These are phyloP conservation scores for Tetrahymena thermophila DNA, from an alignment of 73 alveolate species.

Conservation along the genomic window DNA sequence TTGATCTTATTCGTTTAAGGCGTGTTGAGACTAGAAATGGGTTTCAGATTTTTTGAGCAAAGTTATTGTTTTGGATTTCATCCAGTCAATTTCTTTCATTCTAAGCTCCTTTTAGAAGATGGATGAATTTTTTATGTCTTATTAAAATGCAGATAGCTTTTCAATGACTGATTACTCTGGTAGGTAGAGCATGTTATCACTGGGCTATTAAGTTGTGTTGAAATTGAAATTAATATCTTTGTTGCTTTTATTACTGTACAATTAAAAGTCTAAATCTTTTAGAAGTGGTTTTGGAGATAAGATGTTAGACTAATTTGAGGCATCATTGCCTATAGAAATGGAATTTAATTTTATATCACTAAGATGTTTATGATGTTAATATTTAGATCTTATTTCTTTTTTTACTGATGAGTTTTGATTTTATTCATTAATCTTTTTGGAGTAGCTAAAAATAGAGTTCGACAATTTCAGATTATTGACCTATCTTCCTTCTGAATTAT, in stretches of 20 bases:
- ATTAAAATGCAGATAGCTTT: not conserved
- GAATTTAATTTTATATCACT: not conserved
- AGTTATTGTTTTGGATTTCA: not conserved
- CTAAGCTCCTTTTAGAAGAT: not conserved
- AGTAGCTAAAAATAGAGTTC: not conserved
- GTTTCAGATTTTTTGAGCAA: not conserved
- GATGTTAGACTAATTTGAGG: not conserved
- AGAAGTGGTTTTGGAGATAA: not conserved
- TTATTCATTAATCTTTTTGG: not conserved
- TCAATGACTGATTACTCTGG: not conserved
- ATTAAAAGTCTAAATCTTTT: not conserved
- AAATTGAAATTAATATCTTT: not conserved
- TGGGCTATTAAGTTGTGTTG: not conserved
- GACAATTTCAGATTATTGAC: not conserved
- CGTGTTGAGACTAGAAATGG: not conserved
- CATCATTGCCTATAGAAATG: not conserved
- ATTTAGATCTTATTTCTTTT: not conserved
- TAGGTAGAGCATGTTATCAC: not conserved
- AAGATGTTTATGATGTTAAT: not conserved
- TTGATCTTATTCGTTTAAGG: not conserved
- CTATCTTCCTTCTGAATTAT: not conserved
- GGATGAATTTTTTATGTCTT: not conserved
- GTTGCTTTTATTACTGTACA: not conserved
- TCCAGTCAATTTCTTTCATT: not conserved
- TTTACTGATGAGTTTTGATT: not conserved